Evolutionary conservation across 768 basidiomycete genomes (phyloP).

Genomic region (Macrocybe gigantea): DNA sequence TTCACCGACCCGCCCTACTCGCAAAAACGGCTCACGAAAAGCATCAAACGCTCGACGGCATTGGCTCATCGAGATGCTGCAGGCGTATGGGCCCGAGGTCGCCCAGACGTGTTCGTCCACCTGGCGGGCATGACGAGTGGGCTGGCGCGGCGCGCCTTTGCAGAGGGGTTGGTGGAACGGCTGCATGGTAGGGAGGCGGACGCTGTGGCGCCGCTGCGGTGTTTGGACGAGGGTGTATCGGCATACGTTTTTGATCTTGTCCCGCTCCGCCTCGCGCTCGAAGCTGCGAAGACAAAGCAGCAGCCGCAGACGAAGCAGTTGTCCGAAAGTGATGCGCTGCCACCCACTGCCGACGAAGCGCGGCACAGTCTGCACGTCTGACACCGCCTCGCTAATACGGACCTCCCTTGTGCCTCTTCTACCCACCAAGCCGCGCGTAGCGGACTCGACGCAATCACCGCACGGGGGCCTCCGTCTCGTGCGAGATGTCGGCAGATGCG

Average conservation of each 20-base stretch:
- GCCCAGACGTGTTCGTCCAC: slow-evolving; percentile 55
- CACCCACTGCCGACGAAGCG: background rate
- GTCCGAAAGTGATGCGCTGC: slow-evolving; percentile 5
- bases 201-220: slow-evolving; percentile 40
- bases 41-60: slow-evolving; percentile 57
- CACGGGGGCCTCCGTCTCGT: slow-evolving; percentile 73
- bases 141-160: slow-evolving; percentile 60
- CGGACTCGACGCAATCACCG: slow-evolving; percentile 51
- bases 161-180: slow-evolving; percentile 48
- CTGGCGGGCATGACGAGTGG: slow-evolving; percentile 57
- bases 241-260: slow-evolving; percentile 73
- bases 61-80: slow-evolving; percentile 59
- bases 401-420: slow-evolving; percentile 58
- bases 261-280: slow-evolving; percentile 31
- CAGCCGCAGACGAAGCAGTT: background rate
- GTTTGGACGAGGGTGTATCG: slow-evolving; percentile 60
- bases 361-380: background rate
- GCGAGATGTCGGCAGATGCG: slow-evolving; percentile 49
- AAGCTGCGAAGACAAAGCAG: slow-evolving; percentile 7
- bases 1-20: slow-evolving; percentile 61
- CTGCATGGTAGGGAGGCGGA: slow-evolving; percentile 52
- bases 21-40: slow-evolving; percentile 74
- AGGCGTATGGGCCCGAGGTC: slow-evolving; percentile 3
- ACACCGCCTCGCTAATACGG: slow-evolving; percentile 37
- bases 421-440: slow-evolving; percentile 53